These are phyloP conservation scores for Calonectria leucothoes DNA, from an alignment of 2,329 filamentous ascomycete genomes.

Conservation along the genomic window DNA sequence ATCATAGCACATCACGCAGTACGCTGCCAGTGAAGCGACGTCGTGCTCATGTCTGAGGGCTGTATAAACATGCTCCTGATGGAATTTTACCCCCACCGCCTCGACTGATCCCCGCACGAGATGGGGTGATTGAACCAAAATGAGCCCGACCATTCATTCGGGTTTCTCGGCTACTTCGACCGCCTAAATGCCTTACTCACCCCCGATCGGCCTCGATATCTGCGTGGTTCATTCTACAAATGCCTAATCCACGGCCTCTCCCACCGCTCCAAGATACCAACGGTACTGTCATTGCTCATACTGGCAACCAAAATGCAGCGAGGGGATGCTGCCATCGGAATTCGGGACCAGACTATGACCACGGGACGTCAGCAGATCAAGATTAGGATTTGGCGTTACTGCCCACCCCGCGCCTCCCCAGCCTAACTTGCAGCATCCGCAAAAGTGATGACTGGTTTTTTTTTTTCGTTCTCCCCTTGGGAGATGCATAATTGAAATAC, in stretches of 20 bases:
- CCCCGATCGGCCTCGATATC: background rate
- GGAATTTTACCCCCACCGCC: background rate
- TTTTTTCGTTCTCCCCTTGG: background rate
- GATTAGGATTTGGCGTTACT: background rate
- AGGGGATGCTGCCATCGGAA: background rate
- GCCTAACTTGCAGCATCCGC: background rate
- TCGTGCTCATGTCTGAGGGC: constrained; percentile 5
- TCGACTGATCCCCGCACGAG: constrained; percentile 2
- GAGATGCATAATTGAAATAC: background rate
- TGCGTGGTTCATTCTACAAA: background rate
- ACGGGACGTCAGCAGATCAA: background rate
- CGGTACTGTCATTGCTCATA: background rate
- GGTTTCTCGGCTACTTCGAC: constrained; percentile 9
- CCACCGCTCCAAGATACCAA: background rate
- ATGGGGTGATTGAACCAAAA: constrained; percentile 16
- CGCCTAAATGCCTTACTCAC: constrained; percentile 10
- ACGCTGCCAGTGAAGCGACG: constrained; percentile 18
- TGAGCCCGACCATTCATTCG: constrained; percentile 14
- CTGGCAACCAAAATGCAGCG: background rate
- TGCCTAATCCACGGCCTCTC: background rate
- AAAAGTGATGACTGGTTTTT: background rate
- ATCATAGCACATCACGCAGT: constrained; percentile 26
- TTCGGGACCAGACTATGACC: background rate
- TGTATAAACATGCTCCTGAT: constrained; percentile 7
- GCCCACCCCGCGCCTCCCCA: background rate